Base-by-base conservation (phyloP, 179 eudicot species). In the Beta corolliflora region DNA sequence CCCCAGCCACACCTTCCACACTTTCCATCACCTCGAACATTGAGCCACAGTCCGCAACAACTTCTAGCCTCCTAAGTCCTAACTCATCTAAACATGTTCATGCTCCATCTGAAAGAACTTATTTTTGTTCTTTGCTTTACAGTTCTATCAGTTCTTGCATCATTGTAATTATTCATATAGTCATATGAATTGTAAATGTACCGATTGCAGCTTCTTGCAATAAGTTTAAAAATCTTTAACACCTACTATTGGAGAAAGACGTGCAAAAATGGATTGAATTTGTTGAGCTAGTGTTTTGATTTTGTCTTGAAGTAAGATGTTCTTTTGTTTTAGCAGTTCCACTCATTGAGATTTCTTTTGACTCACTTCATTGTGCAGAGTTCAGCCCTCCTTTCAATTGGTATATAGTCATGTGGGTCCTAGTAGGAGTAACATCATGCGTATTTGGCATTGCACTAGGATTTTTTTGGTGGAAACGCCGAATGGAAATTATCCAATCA, bases 351-450 rank as follows among this genome's bases (percentile, higher is more conserved):
- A 19, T 11, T 16, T 21, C 9, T 25, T 46, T 71, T 9, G 11
- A 66, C 21, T 75, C 44, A 54, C 48, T 60, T 70, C 48, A 15
- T 9, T 50, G 44, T 25, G 54, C 52, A 79, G 82, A 79, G 11
- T 73, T 50, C 59, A 59, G 29, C 72, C 77, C 77, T 73, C 77
- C 71, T 61, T 73, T 50, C 66, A 61, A 73, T 41, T 31, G 71
- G 63, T 50, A 16, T 13, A 66, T 66, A 66, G 48, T 66, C 44
- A 66, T 31, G 71, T 14, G 71, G 71, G 71, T 36, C 31, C 19
- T 66, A 31, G 16, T 66, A 66, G 71, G 46, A 66, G 71, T 11
- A 55, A 9, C 46, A 53, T 31, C 61, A 2, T 63, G 21, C 23
- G 0, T 79, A 13, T 8, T 79, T 55, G 46, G 29, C 72, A 16